These are phyloP conservation scores for Plectranthus barbatus DNA, from an alignment of 257 asterid genomes.

Conservation along the genomic window DNA sequence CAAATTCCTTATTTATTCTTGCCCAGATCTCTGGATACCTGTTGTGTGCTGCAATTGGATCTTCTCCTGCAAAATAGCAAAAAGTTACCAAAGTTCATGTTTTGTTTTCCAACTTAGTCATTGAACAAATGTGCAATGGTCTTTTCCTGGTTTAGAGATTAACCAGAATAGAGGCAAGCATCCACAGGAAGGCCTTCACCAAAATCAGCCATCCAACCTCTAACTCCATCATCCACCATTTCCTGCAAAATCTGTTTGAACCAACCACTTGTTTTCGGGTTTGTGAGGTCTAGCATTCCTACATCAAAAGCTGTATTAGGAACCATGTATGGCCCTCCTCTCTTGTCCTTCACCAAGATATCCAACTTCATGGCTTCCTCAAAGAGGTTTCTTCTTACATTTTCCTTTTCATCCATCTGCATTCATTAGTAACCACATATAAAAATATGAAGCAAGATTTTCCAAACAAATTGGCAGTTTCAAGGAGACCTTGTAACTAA, in stretches of 20 bases:
- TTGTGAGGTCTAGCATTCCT: conserved; percentile 90
- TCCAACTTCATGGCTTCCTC: conserved; percentile 79
- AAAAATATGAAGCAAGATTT: not conserved
- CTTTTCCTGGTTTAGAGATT: not conserved
- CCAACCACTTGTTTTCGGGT: conserved; percentile 66
- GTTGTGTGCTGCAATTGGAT: conserved; percentile 84
- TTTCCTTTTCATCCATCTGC: conserved; percentile 65
- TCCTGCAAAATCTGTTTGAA: conserved; percentile 73
- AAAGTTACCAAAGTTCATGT: not conserved
- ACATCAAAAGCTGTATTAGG: conserved; percentile 94
- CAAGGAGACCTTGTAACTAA: not conserved
- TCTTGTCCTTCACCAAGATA: conserved; percentile 66
- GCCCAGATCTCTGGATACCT: conserved; percentile 95
- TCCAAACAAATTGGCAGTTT: not conserved
- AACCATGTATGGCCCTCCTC: conserved; percentile 76
- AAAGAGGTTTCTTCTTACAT: conserved; percentile 50
- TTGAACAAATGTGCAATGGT: not conserved
- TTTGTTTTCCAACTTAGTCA: not conserved
- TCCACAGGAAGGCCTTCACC: conserved; percentile 97
- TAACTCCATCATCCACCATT: conserved; percentile 91
- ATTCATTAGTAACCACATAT: not conserved
- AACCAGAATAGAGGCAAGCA: conserved; percentile 84
- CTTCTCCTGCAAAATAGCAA: conserved; percentile 57
- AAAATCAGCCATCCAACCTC: conserved; percentile 99
- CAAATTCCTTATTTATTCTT: conserved; percentile 63